Conservation (phyloP, 2,329 filamentous ascomycete species). For the Drechslerella coelobrocha region DNA sequence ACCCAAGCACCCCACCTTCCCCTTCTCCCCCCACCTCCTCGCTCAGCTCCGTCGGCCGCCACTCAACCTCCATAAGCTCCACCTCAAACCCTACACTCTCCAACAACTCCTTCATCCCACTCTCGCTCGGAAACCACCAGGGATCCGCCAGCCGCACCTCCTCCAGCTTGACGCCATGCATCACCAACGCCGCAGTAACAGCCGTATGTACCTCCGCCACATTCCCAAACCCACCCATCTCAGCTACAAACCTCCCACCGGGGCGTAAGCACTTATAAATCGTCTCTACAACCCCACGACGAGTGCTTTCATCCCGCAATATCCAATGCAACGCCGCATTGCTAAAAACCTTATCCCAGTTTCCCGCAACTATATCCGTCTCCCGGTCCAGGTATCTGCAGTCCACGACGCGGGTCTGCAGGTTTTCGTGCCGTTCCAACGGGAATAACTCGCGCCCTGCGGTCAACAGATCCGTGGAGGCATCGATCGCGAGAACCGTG, state of each 20-base stretch:
- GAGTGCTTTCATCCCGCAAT: slow-evolving; percentile 27
- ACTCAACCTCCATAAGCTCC: slow-evolving; percentile 51
- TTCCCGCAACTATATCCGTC: slow-evolving; percentile 35
- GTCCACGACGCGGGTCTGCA: slow-evolving; percentile 56
- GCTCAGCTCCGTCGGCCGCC: slow-evolving; percentile 51
- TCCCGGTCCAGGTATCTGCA: slow-evolving; percentile 20
- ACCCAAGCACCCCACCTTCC: slow-evolving; percentile 52
- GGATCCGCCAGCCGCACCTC: slow-evolving; percentile 40
- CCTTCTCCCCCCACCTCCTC: slow-evolving; percentile 47
- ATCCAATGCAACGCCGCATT: slow-evolving; percentile 62
- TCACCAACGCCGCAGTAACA: slow-evolving; percentile 43
- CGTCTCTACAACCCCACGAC: slow-evolving; percentile 6
- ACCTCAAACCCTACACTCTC: slow-evolving; percentile 52
- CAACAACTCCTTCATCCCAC: slow-evolving; percentile 35
- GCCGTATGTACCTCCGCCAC: slow-evolving; percentile 52
- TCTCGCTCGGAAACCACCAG: slow-evolving; percentile 52
- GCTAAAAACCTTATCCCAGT: slow-evolving; percentile 59
- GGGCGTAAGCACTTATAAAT: slow-evolving; percentile 32
- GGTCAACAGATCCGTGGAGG: slow-evolving; percentile 59
- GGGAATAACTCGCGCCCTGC: slow-evolving; percentile 55
- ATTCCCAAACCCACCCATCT: slow-evolving; percentile 53
- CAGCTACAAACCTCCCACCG: slow-evolving; percentile 51
- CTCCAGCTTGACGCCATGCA: slow-evolving; percentile 28
- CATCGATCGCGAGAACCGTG: slow-evolving; percentile 58
- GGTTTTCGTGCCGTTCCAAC: slow-evolving; percentile 54